phyloP scores from a whole-genome alignment of 495 filamentous ascomycete species.

The Penicillium riverlandense region DNA sequence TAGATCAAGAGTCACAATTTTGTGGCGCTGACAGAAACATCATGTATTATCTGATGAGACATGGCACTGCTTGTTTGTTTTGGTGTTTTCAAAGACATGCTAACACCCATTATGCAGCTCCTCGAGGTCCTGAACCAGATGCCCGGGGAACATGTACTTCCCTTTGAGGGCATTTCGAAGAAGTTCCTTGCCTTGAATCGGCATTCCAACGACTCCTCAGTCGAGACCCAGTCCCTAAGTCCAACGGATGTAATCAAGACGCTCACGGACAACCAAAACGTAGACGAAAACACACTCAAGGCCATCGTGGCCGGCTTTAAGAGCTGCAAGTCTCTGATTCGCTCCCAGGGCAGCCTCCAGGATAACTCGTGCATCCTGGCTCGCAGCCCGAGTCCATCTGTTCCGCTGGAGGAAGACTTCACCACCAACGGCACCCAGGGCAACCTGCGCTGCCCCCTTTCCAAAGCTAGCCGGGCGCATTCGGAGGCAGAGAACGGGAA shows the following conservation, averaged over 20 bases:
- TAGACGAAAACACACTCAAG: constrained; percentile 32
- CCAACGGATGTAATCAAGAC: constrained; percentile 39
- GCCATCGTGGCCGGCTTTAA: constrained; percentile 35
- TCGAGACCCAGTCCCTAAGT: constrained; percentile 27
- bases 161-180: too few species aligned
- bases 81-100: constrained; percentile 5
- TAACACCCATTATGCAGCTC: constrained; percentile 3
- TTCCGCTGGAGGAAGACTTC: constrained; percentile 37
- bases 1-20: constrained; percentile 48
- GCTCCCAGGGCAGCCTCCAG: constrained; percentile 18
- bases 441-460: constrained; percentile 39
- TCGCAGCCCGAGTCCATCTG: constrained; percentile 25
- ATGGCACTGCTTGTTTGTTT: constrained; percentile 4
- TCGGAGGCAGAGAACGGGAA: constrained; percentile 16
- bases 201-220: constrained; percentile 12
- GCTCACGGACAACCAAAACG: constrained; percentile 34
- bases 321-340: constrained; percentile 31
- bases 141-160: too few species aligned
- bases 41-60: constrained; percentile 49
- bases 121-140: too few species aligned
- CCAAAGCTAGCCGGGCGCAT: constrained; percentile 24
- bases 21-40: constrained; percentile 43
- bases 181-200: too few species aligned
- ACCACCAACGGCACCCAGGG: constrained; percentile 39
- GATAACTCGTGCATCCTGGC: constrained; percentile 32